A percentile compares a stretch with the other conserved stretches of the same genome.
Conservation (phyloP, 495 filamentous ascomycete species). For the Penicillium nucicola region DNA sequence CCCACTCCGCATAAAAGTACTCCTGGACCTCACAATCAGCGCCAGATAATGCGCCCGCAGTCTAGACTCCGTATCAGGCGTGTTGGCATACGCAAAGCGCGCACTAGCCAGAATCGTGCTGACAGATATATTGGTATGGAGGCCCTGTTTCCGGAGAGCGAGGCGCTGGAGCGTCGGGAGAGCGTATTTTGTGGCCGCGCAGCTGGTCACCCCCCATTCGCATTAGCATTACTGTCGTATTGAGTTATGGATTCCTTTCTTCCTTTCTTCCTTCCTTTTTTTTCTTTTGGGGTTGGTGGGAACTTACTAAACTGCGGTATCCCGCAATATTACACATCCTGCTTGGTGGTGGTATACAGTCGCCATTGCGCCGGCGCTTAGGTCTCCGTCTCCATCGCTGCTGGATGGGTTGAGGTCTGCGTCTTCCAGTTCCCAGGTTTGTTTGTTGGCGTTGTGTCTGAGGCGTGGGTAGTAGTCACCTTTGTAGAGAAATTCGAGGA, state of each 20-base stretch:
- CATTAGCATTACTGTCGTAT: too few species aligned
- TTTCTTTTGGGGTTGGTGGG: neutral
- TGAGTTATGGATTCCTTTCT: too few species aligned
- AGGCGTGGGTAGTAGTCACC: conserved; percentile 86
- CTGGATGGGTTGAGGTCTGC: conserved; percentile 28
- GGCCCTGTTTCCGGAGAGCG: conserved; percentile 80
- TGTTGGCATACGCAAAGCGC: conserved; percentile 84
- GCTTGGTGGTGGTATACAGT: conserved; percentile 67
- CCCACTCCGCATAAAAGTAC: conserved; percentile 87
- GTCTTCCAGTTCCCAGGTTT: conserved; percentile 71
- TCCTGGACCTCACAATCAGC: conserved; percentile 79
- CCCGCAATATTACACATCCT: conserved; percentile 70
- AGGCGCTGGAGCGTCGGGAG: conserved; percentile 80
- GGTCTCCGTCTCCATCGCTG: conserved; percentile 34
- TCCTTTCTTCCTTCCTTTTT: too few species aligned
- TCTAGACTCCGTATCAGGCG: conserved; percentile 82
- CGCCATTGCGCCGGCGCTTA: conserved; percentile 23
- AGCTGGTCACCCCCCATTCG: too few species aligned
- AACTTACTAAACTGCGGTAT: conserved; percentile 77
- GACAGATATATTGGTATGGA: conserved; percentile 76
- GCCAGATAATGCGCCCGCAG: conserved; percentile 89
- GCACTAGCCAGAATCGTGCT: conserved; percentile 80
- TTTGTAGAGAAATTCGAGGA: conserved; percentile 92
- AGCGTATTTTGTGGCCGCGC: conserved; percentile 76
- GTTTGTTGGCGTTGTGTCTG: conserved; percentile 62